Percentiles rank a stretch among this genome's conserved stretches.
These are phyloP conservation scores for Monilinia vaccinii-corymbosi DNA, from an alignment of 2,329 filamentous ascomycete species.

Conservation along the genomic window DNA sequence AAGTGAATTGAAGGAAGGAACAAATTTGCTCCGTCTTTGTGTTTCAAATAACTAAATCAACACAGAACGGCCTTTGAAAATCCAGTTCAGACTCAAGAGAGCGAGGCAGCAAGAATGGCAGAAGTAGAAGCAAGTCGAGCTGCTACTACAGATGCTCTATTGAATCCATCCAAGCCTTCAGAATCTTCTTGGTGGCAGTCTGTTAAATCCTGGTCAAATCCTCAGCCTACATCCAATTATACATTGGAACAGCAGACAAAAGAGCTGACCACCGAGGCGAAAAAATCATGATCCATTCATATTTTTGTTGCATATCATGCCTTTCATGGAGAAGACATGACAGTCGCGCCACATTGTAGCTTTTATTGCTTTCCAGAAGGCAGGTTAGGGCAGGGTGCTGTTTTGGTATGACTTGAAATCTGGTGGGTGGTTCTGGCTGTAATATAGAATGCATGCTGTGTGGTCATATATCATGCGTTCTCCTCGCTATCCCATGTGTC, in stretches of 20 bases:
- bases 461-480: not conserved
- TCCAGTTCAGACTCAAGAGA: conserved; percentile 6
- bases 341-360: not conserved
- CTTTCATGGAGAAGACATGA: not conserved
- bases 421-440: not conserved
- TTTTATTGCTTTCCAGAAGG: not conserved
- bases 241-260: not conserved
- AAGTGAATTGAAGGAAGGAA: not conserved
- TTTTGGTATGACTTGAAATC: not conserved
- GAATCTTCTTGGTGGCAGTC: conserved; percentile 23
- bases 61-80: conserved; percentile 15
- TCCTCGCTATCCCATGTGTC: not conserved
- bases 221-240: not conserved
- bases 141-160: conserved; percentile 14
- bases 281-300: not conserved
- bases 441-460: not conserved
- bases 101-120: conserved; percentile 12
- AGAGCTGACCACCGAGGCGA: not conserved
- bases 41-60: conserved; percentile 8
- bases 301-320: not conserved
- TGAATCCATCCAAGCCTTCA: conserved; percentile 13
- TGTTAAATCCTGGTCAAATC: conserved; percentile 14
- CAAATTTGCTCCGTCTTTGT: not conserved
- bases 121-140: conserved; percentile 20
- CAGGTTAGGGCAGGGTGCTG: not conserved